These are phyloP conservation scores for Babesia caballi DNA, from an alignment of 169 alveolate species.

Conservation along the genomic window DNA sequence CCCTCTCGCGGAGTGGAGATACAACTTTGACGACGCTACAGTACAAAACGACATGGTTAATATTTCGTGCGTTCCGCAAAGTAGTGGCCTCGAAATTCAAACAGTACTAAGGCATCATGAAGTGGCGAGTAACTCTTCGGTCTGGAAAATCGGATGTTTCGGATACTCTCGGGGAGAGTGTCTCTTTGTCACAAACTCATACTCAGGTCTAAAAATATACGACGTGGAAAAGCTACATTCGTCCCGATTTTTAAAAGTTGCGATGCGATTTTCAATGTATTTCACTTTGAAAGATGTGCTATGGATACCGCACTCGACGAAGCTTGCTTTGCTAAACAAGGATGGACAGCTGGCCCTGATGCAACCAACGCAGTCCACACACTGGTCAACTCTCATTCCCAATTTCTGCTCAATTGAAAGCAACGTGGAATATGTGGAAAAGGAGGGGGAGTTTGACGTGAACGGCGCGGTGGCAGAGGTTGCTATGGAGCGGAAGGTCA, in stretches of 20 bases:
- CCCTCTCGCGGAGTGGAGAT: background rate
- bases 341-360: slow-evolving; percentile 23
- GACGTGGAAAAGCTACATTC: background rate
- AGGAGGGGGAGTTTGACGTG: slow-evolving; percentile 23
- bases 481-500: background rate
- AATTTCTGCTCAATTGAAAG: slow-evolving; percentile 11
- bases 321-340: background rate
- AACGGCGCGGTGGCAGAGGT: background rate
- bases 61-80: background rate
- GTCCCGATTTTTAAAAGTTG: background rate
- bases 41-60: background rate
- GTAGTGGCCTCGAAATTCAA: background rate
- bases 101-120: background rate
- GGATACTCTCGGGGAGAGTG: background rate
- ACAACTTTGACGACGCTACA: background rate
- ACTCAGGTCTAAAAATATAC: background rate
- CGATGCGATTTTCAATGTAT: slow-evolving; percentile 9
- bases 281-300: background rate
- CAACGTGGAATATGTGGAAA: slow-evolving; percentile 37
- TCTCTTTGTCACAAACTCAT: background rate
- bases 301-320: slow-evolving; percentile 13
- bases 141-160: background rate
- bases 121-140: background rate
- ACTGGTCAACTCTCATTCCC: slow-evolving; percentile 42
- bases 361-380: background rate